Percentiles rank a stretch among this genome's conserved stretches.
Evolutionary conservation across 116 monocot genomes (phyloP).

Genomic region (Cymodocea nodosa): DNA sequence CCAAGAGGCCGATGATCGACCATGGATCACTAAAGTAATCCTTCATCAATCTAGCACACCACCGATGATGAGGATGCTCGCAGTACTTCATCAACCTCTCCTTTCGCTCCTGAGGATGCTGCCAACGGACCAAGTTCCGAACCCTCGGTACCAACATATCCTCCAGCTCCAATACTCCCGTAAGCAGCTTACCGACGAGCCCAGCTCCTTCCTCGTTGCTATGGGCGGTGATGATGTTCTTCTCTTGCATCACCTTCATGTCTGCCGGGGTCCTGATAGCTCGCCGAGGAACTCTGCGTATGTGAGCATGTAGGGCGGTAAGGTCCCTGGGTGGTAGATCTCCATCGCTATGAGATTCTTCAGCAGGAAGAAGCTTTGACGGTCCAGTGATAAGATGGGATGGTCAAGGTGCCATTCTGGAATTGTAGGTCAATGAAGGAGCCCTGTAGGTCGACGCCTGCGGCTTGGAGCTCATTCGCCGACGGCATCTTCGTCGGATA

Average conservation of each 20-base stretch:
- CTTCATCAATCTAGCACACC: neutral
- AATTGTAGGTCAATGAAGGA: neutral
- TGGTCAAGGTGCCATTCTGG: neutral
- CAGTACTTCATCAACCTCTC: neutral
- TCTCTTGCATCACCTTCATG: no score
- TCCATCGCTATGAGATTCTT: neutral
- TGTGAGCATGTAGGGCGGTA: neutral
- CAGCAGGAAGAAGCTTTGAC: neutral
- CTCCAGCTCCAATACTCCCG: no score
- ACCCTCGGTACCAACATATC: no score
- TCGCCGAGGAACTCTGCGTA: neutral
- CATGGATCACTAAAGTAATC: conserved; percentile 1
- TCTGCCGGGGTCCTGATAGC: neutral
- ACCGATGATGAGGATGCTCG: neutral
- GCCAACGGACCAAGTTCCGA: no score
- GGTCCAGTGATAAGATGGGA: neutral
- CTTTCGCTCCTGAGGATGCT: no score
- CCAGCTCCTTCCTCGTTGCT: no score
- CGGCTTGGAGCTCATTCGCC: neutral
- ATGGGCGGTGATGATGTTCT: no score
- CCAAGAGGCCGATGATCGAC: neutral
- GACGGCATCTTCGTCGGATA: neutral
- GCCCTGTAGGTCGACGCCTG: neutral
- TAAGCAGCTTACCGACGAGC: no score
- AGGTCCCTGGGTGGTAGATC: neutral